These are phyloP conservation scores for Clohesyomyces aquaticus DNA, from an alignment of 495 filamentous ascomycete genomes.

Conservation along the genomic window DNA sequence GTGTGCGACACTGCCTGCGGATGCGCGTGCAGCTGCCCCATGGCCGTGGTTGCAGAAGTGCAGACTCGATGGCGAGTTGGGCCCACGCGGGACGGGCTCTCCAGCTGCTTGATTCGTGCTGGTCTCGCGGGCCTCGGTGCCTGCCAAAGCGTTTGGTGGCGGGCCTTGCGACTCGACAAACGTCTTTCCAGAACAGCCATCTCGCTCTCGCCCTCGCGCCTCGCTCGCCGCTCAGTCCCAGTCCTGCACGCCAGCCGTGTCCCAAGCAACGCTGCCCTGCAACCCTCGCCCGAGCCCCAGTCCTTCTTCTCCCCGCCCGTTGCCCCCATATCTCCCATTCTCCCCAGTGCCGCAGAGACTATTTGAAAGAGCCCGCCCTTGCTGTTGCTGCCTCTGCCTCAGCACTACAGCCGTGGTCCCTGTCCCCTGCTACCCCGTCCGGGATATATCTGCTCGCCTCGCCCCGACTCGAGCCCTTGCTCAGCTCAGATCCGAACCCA, in stretches of 20 bases:
- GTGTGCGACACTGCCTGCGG: not conserved
- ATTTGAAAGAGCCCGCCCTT: conserved; percentile 12
- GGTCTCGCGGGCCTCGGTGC: no score
- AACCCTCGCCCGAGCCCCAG: not conserved
- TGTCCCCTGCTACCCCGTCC: conserved; percentile 5
- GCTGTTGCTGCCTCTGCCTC: conserved; percentile 10
- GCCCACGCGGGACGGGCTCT: not conserved
- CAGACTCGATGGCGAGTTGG: no score
- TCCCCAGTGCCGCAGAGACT: conserved; percentile 6
- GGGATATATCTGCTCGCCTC: conserved; percentile 17
- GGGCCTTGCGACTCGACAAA: not conserved
- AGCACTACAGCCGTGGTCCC: conserved; percentile 25
- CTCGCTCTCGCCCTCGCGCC: no score
- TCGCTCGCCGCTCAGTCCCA: no score
- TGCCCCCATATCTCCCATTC: not conserved
- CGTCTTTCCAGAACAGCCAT: not conserved
- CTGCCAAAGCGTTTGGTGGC: no score
- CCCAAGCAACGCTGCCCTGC: conserved; percentile 11
- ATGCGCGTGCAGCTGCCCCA: not conserved
- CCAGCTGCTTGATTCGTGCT: not conserved
- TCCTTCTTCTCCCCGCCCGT: conserved; percentile 12
- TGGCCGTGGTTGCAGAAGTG: no score
- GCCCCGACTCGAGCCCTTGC: conserved; percentile 9
- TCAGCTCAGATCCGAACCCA: conserved; percentile 1
- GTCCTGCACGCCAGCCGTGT: no score